Base-by-base conservation (phyloP, 305 asterid genomes). In the Caryopteris hybrid region DNA sequence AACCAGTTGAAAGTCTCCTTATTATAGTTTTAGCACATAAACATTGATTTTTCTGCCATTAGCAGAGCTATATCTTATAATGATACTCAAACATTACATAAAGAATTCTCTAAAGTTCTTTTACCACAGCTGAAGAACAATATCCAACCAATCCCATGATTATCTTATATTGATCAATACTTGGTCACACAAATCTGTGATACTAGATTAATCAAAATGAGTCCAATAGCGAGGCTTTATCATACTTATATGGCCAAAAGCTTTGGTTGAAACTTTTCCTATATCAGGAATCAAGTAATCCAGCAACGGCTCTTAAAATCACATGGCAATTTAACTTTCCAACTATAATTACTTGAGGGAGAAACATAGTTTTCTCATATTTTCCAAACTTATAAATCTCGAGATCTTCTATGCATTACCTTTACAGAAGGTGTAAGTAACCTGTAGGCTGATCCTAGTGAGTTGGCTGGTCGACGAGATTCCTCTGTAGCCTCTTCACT, bases 401-500 rank as follows among this genome's bases (percentile, higher is more conserved):
- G n/a, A 16, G 51, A 33, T 46, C n/a, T 14, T 48, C 25, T 42
- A 17, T 27, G 46, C 62, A 48, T 69, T 86, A 93, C 99, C 98
- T 94, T 94, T 42, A 94, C 97, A 36, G 99, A 94, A 57, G 98
- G 98, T 4, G 98, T 94, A 29, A 94, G 95, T 62, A 94, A 76
- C 71, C 95, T 81, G 77, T 94, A 91, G 31, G 98, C 98, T 18
- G 88, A 78, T 62, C 73, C 87, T 8, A 91, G 81, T 1, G 98
- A 91, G 83, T 83, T 91, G 48, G 93, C 99, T 36, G 99, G 89
- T 65, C 33, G 72, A 64, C 83, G 97, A 81, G 93, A 81, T 55
- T 88, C 93, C 79, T 87, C 92, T 11, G 78, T 57, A 74, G 93
- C 88, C 76, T 91, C 97, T 82, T 91, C 99, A 75, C 96, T 91